These are phyloP conservation scores for Striga asiatica DNA, from an alignment of 257 asterid genomes.

Conservation along the genomic window DNA sequence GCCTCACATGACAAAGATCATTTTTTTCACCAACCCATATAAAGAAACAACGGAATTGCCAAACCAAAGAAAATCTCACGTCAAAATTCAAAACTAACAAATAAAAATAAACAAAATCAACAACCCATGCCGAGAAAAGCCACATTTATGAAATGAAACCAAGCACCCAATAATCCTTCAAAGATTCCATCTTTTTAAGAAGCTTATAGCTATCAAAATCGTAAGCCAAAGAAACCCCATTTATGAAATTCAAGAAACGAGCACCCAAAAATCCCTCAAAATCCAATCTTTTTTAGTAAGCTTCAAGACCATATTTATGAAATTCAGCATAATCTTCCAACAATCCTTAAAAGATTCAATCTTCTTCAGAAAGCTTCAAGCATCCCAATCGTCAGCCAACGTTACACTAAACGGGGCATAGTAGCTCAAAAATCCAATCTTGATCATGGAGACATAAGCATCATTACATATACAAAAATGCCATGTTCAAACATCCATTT, in stretches of 20 bases:
- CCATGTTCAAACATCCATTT: too few relatives aligned
- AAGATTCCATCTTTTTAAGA: background rate
- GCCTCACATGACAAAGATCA: constrained; percentile 21
- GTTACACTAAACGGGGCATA: too few relatives aligned
- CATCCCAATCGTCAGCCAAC: background rate
- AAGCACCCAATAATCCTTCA: constrained; percentile 8
- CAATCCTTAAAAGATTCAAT: too few relatives aligned
- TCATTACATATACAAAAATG: too few relatives aligned
- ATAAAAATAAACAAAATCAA: background rate
- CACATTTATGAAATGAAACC: constrained; percentile 7
- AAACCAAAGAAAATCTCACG: too few relatives aligned
- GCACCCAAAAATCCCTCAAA: too few relatives aligned
- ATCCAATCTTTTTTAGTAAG: too few relatives aligned
- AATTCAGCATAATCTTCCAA: too few relatives aligned
- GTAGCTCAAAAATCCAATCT: background rate
- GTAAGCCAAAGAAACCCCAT: background rate
- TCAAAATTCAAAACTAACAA: background rate
- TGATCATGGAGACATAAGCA: background rate
- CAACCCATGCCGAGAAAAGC: background rate
- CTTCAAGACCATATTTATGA: too few relatives aligned
- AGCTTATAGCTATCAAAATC: too few relatives aligned
- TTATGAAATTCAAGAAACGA: too few relatives aligned
- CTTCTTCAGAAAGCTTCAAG: too few relatives aligned
- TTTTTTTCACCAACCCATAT: constrained; percentile 16
- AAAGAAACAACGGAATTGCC: constrained; percentile 6